Conservation (phyloP, 495 filamentous ascomycete species). For the Trichoderma asperelloides region DNA sequence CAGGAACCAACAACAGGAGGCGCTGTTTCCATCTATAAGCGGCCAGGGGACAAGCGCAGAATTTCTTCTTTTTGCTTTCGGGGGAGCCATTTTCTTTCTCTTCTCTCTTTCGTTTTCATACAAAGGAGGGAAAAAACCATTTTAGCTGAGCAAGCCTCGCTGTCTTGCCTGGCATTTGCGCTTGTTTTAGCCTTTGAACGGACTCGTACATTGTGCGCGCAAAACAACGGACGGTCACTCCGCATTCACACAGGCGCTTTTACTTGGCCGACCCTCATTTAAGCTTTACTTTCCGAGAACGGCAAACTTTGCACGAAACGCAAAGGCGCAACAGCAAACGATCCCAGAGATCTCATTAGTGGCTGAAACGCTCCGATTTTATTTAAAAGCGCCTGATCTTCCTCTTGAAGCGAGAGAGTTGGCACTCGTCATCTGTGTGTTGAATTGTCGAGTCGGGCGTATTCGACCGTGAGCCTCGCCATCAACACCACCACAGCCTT, state of each 20-base stretch:
- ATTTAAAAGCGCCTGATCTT: neutral
- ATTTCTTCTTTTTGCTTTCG: neutral
- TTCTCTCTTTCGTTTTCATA: neutral
- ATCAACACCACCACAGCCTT: neutral
- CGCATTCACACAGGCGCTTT: neutral
- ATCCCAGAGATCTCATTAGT: neutral
- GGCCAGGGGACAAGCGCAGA: neutral
- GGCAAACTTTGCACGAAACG: neutral
- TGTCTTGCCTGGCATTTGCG: neutral
- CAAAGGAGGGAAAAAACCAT: neutral
- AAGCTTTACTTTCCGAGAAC: neutral
- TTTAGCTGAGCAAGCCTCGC: constrained; percentile 1
- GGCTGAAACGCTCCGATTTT: neutral
- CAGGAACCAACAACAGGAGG: neutral
- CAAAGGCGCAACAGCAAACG: neutral
- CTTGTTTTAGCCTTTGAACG: constrained; percentile 3
- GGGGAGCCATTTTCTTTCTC: neutral
- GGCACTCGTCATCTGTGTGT: neutral
- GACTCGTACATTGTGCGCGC: neutral
- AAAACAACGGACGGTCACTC: neutral
- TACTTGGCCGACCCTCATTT: neutral
- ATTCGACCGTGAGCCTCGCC: neutral
- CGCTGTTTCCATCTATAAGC: neutral
- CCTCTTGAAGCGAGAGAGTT: neutral
- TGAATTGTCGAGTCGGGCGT: neutral